Conservation (phyloP, 371 early-diverging fungal genomes). For the Mortierella sp. region DNA sequence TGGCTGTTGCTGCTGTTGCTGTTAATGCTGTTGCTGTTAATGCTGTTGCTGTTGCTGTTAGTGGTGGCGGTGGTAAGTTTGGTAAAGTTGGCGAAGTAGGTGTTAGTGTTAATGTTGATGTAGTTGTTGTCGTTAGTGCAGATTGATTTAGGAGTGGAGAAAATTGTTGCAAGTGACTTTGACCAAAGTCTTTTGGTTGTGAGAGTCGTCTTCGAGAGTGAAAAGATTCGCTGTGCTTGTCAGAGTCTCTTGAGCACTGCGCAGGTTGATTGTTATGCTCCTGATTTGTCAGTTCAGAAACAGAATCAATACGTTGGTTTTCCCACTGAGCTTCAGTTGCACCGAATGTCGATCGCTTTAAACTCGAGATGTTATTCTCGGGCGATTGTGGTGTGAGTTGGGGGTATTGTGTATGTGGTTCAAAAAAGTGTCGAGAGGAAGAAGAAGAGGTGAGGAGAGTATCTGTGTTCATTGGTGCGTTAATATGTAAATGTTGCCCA, state of each 20-base stretch:
- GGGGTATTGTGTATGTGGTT: background rate
- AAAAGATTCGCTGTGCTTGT: background rate
- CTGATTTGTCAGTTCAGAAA: constrained; percentile 1
- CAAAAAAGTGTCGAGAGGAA: background rate
- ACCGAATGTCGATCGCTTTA: background rate
- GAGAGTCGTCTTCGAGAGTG: background rate
- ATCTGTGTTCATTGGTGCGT: too few species aligned
- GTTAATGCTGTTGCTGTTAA: background rate
- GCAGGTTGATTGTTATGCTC: background rate
- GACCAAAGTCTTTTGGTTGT: background rate
- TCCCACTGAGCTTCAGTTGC: background rate
- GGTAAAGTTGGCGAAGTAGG: background rate
- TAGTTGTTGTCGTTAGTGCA: constrained; percentile 3
- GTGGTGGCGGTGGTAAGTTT: background rate
- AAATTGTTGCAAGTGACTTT: background rate
- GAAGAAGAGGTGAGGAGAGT: background rate
- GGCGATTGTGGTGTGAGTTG: constrained; percentile 1
- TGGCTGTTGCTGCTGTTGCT: background rate
- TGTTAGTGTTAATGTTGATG: background rate
- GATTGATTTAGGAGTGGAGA: background rate
- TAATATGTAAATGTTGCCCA: too few species aligned
- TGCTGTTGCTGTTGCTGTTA: background rate
- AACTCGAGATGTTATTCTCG: background rate
- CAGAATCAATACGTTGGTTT: background rate
- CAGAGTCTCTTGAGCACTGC: background rate